These are phyloP conservation scores for Singerocomus inundabilis DNA, from an alignment of 1,284 basidiomycete species.

Conservation along the genomic window DNA sequence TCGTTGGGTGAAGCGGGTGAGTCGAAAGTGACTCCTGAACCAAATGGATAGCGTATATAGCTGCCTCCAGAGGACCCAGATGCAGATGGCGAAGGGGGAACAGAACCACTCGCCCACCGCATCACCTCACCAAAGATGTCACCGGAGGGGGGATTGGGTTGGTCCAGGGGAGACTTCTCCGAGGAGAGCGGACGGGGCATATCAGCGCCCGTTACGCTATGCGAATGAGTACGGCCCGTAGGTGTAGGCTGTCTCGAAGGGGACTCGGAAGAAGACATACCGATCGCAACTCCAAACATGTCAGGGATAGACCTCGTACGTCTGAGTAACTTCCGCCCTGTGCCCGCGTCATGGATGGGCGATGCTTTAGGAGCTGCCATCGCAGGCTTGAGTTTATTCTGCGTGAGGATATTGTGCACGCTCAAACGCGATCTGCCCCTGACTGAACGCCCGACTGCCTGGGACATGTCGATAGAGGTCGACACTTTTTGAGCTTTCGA, in stretches of 20 bases:
- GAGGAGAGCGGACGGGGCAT: conserved; percentile 42
- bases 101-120: conserved; percentile 48
- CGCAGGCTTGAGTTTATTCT: conserved; percentile 47
- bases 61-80: conserved; percentile 24
- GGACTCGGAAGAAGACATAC: conserved; percentile 24
- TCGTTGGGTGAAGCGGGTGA: conserved; percentile 49
- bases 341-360: conserved; percentile 18
- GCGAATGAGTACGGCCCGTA: conserved; percentile 65
- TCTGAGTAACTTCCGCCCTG: conserved; percentile 39
- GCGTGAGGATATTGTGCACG: conserved; percentile 59
- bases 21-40: conserved; percentile 58
- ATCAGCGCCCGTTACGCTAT: conserved; percentile 74
- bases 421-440: conserved; percentile 60
- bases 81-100: conserved; percentile 39
- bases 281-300: conserved; percentile 39
- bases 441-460: conserved; percentile 20
- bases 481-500: conserved; percentile 35
- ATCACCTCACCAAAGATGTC: conserved; percentile 69
- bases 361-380: conserved; percentile 16
- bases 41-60: conserved; percentile 58
- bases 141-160: conserved; percentile 27
- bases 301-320: conserved; percentile 73
- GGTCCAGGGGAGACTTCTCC: conserved; percentile 12
- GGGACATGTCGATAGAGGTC: conserved; percentile 27
- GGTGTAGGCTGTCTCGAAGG: conserved; percentile 28